These are phyloP conservation scores for Xanthoconium stramineum DNA, from an alignment of 768 basidiomycete genomes.

Conservation along the genomic window DNA sequence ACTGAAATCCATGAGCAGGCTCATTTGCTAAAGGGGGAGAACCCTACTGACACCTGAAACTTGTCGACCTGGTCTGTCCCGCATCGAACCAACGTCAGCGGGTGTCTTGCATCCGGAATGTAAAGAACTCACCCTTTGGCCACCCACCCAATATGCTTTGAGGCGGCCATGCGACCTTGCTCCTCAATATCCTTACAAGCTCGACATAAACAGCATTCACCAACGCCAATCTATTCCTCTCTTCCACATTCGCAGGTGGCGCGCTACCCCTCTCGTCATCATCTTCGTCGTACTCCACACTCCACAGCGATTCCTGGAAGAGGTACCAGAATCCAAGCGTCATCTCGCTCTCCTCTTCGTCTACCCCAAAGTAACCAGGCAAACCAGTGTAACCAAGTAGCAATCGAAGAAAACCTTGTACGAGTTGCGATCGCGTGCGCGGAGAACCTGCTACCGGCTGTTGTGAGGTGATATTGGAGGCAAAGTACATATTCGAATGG, in stretches of 20 bases:
- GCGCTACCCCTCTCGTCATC: conserved; percentile 29
- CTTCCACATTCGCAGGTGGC: conserved; percentile 20
- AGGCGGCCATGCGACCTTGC: conserved; percentile 73
- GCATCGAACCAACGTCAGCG: conserved; percentile 8
- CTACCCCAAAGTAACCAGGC: conserved; percentile 73
- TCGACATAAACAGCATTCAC: conserved; percentile 79
- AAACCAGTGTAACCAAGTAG: conserved; percentile 73
- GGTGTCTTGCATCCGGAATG: not conserved
- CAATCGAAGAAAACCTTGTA: conserved; percentile 69
- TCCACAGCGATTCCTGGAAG: conserved; percentile 85
- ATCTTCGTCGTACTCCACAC: conserved; percentile 47
- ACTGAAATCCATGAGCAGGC: conserved; percentile 34
- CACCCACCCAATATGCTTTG: conserved; percentile 45
- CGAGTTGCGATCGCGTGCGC: conserved; percentile 46
- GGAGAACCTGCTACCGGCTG: conserved; percentile 33
- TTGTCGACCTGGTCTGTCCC: conserved; percentile 71
- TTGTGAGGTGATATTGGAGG: conserved; percentile 58
- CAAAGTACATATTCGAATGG: conserved; percentile 78
- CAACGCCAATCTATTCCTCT: conserved; percentile 44
- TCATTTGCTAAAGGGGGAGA: not conserved
- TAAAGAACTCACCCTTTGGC: conserved; percentile 58
- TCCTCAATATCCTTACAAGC: conserved; percentile 64
- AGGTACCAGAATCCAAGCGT: conserved; percentile 88
- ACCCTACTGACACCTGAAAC: conserved; percentile 63
- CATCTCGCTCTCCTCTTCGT: conserved; percentile 87